Evolutionary conservation across 345 rosid genomes (phyloP).

Genomic region (Aegle marmelos): DNA sequence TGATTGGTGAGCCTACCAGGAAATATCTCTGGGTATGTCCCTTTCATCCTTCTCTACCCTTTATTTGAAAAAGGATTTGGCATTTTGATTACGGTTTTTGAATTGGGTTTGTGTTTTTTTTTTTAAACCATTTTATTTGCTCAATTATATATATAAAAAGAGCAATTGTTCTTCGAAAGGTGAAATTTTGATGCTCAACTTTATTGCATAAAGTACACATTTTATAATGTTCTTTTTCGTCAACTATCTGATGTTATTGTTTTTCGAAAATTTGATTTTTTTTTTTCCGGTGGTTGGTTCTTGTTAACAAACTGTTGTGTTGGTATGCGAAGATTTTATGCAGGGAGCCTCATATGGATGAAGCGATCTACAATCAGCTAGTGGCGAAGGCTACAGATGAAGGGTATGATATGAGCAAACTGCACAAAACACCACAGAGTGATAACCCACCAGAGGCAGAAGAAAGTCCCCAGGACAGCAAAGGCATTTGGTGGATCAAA

Average conservation of each 20-base stretch:
- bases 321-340: slow-evolving; percentile 50
- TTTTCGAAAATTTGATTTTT: background rate
- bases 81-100: background rate
- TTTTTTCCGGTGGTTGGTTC: background rate
- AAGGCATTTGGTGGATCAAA: slow-evolving; percentile 89
- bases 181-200: background rate
- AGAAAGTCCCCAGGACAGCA: slow-evolving; percentile 50
- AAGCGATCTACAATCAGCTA: slow-evolving; percentile 53
- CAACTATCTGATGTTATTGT: background rate
- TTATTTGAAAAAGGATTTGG: background rate
- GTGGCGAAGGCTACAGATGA: slow-evolving; percentile 56
- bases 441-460: slow-evolving; percentile 58
- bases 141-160: background rate
- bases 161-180: background rate
- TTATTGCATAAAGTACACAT: background rate
- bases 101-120: background rate
- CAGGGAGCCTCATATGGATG: slow-evolving; percentile 60
- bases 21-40: slow-evolving; percentile 71
- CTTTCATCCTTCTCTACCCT: background rate
- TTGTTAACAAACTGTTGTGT: background rate
- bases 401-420: slow-evolving; percentile 74
- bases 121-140: background rate
- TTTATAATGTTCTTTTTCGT: background rate
- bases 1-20: slow-evolving; percentile 76
- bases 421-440: slow-evolving; percentile 71